phyloP scores from a whole-genome alignment of 169 alveolate species.

The Ichthyophthirius multifiliis region DNA sequence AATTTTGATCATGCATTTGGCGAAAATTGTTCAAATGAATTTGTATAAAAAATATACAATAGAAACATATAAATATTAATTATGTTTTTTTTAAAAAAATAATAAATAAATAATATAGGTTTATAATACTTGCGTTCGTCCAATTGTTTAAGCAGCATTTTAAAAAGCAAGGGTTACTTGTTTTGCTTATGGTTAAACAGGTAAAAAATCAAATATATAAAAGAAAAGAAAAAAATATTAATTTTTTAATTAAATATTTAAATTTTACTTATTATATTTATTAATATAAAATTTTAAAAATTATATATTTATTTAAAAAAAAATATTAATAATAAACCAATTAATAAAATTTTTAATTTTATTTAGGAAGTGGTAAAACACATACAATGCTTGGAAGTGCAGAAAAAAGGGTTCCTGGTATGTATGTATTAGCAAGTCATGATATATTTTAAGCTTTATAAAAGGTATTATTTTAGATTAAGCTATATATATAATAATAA shows the following conservation, averaged over 20 bases:
- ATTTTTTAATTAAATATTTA: too few species aligned
- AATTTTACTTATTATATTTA: too few species aligned
- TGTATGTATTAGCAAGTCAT: conserved; percentile 92
- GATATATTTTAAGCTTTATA: conserved; percentile 88
- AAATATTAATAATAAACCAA: too few species aligned
- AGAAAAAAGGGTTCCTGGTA: conserved; percentile 87
- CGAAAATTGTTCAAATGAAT: conserved; percentile 70
- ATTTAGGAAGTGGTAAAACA: conserved; percentile 94
- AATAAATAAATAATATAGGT: background rate
- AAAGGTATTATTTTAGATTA: conserved; percentile 50
- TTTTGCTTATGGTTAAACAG: conserved; percentile 98
- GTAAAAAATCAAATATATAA: background rate
- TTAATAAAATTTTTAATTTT: too few species aligned
- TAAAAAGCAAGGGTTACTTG: conserved; percentile 93
- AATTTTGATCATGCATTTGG: conserved; percentile 85
- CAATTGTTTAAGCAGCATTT: conserved; percentile 93
- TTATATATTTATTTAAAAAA: too few species aligned
- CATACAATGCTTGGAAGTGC: conserved; percentile 96
- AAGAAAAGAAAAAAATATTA: background rate
- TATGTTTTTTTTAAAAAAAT: too few species aligned
- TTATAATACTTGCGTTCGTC: conserved; percentile 47
- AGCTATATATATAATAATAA: too few species aligned
- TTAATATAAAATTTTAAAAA: too few species aligned
- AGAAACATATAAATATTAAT: too few species aligned
- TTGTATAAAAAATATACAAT: too few species aligned